A percentile compares a stretch with the other conserved stretches of the same genome.
Conservation (phyloP, 441 rosid genomes). For the Kokia cookei region DNA sequence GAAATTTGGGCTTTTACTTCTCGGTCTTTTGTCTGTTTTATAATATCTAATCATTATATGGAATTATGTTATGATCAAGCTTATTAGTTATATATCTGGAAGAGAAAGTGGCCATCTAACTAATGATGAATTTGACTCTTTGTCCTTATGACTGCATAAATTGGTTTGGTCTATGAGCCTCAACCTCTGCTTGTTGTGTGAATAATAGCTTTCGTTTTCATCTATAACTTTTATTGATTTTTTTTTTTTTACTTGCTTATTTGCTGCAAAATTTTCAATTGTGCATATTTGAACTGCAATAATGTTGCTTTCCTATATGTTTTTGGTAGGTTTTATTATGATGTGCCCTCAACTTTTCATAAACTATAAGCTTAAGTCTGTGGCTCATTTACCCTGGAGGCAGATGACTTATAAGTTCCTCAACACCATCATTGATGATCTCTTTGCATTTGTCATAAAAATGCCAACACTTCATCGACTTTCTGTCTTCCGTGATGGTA, state of each 20-base stretch:
- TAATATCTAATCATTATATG: neutral
- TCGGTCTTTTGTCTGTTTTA: neutral
- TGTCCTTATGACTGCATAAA: neutral
- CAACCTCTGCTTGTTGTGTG: neutral
- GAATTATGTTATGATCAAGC: neutral
- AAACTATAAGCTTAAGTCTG: conserved; percentile 91
- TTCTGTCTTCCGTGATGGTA: conserved; percentile 97
- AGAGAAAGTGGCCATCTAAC: neutral
- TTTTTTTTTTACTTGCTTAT: neutral
- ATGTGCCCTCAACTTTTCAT: conserved; percentile 99
- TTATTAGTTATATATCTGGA: neutral
- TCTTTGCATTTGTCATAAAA: conserved; percentile 96
- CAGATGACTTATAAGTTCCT: conserved; percentile 99
- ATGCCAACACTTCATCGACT: conserved; percentile 94
- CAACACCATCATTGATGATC: conserved; percentile 96
- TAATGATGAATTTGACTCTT: neutral
- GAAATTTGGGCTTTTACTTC: neutral
- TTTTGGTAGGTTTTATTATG: conserved; percentile 81
- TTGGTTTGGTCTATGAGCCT: neutral
- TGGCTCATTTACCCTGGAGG: conserved; percentile 98
- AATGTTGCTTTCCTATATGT: neutral
- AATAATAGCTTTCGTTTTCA: neutral
- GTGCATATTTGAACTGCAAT: neutral
- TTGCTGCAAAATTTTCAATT: neutral
- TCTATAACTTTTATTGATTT: neutral